Base-by-base conservation (phyloP, 768 basidiomycete species). In the Mycena crocata region DNA sequence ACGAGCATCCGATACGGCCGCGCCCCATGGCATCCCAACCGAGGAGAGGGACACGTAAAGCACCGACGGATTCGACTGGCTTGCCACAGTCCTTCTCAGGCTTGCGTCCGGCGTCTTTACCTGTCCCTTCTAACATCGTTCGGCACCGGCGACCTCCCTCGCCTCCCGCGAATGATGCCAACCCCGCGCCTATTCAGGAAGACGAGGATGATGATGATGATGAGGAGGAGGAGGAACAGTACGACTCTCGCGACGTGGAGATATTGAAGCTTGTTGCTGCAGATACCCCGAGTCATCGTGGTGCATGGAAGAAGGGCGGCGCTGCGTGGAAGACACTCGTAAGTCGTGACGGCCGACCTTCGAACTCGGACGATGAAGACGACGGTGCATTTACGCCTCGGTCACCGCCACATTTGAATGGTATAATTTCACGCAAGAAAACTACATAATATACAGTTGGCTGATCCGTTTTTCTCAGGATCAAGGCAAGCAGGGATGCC, bases 81-180 rank as follows among this genome's bases (percentile, higher is more conserved):
- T 74, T 91, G 45, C 86, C 89, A 1, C 82, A 82, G n/a, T 86
- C 89, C 1, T 80, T 92, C 51, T 84, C 86, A 19, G 79, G 83
- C 21, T 78, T 93, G 35, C 85, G 92, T 32, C 92, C 92, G 1
- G 76, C 85, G 5, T 93, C 92, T 17, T 83, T 93, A n/a, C 92
- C 92, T 1, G 79, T 79, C 17, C 89, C 89, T 31, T 90, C 91
- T n/a, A 75, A 84, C 17, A 23, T 61, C 58, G 78, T 88, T 57
- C 88, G 86, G 15, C 81, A 82, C 39, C 76, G 80, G 9, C 80
- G 82, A 63, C 79, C 80, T 63, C 78, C 50, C 37, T 28, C 60
- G 55, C 50, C 62, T 70, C 57, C 65, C 28, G 32, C 24, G n/a
- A 42, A 66, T 23, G 54, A 61, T n/a, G 23, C 23, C 23, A 23